Conservation (phyloP, 1,139 yeast species). For the Lodderomyces elongisporus region DNA sequence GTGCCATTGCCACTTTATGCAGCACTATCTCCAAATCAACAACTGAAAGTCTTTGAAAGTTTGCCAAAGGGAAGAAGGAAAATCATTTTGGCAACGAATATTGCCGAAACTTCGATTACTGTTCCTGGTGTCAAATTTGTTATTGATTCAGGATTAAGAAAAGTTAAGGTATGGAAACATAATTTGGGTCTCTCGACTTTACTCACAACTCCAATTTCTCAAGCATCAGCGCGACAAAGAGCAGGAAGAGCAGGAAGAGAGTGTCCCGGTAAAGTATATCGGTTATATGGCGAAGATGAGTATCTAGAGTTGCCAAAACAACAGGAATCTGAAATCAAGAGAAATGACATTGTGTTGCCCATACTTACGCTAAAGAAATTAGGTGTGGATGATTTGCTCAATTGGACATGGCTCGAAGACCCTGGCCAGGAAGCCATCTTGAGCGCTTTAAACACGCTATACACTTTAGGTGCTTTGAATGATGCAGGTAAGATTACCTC, state of each 20-base stretch:
- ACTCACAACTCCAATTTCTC: constrained; percentile 86
- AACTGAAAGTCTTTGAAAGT: constrained; percentile 67
- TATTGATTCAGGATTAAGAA: constrained; percentile 85
- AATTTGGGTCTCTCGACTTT: constrained; percentile 86
- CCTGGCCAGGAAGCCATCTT: constrained; percentile 78
- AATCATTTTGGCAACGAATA: constrained; percentile 85
- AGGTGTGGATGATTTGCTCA: constrained; percentile 76
- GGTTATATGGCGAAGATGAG: constrained; percentile 74
- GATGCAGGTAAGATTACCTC: constrained; percentile 70
- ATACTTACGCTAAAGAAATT: constrained; percentile 76
- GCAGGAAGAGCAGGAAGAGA: constrained; percentile 99
- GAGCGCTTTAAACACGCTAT: constrained; percentile 73
- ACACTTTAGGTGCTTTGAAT: constrained; percentile 73
- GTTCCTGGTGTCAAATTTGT: constrained; percentile 95
- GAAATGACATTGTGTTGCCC: constrained; percentile 83
- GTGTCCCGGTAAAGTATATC: constrained; percentile 77
- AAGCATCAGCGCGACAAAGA: constrained; percentile 92
- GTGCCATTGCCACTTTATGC: constrained; percentile 87
- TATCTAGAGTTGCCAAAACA: constrained; percentile 58
- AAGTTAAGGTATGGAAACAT: constrained; percentile 92
- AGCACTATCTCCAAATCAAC: constrained; percentile 81
- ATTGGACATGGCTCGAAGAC: constrained; percentile 90
- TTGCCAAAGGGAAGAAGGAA: constrained; percentile 63
- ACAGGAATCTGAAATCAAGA: constrained; percentile 87
- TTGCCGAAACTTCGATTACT: constrained; percentile 96